These are phyloP conservation scores for Ephemerocybe angulata DNA, from an alignment of 768 basidiomycete genomes.

Conservation along the genomic window DNA sequence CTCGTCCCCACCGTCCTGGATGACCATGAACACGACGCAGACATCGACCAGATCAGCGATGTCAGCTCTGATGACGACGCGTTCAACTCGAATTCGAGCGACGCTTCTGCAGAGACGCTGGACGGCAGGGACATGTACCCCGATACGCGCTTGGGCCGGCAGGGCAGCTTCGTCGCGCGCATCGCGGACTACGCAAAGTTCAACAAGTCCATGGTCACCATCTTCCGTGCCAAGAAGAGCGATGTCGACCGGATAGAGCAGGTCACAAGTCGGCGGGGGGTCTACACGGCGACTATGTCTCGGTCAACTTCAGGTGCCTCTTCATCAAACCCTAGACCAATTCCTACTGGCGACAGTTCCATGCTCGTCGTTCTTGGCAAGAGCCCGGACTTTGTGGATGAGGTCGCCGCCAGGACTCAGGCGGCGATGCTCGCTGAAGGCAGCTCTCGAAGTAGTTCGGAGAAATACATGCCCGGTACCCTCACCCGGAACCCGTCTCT, in stretches of 20 bases:
- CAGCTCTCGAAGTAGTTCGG: too few species aligned
- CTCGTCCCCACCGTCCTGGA: conserved; percentile 3
- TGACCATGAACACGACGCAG: background rate
- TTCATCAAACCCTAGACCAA: background rate
- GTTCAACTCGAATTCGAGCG: background rate
- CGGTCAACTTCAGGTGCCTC: background rate
- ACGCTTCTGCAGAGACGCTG: background rate
- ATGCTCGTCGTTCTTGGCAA: conserved; percentile 6
- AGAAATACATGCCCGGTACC: conserved; percentile 5
- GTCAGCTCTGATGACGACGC: background rate
- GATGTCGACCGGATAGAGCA: background rate
- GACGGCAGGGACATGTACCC: background rate
- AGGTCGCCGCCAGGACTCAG: background rate
- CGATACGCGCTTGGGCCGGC: background rate
- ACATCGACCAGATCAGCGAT: background rate
- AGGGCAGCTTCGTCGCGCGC: background rate
- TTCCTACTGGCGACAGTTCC: background rate
- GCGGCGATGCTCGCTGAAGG: background rate
- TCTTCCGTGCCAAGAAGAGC: background rate
- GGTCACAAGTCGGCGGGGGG: background rate
- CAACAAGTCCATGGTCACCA: conserved; percentile 1
- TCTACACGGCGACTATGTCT: conserved; percentile 2
- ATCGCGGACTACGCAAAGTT: conserved; percentile 1
- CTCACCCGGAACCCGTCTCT: background rate
- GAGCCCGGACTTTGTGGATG: background rate